Conservation (phyloP, 1,139 yeast genomes). For the Blastobotrys niveus region DNA sequence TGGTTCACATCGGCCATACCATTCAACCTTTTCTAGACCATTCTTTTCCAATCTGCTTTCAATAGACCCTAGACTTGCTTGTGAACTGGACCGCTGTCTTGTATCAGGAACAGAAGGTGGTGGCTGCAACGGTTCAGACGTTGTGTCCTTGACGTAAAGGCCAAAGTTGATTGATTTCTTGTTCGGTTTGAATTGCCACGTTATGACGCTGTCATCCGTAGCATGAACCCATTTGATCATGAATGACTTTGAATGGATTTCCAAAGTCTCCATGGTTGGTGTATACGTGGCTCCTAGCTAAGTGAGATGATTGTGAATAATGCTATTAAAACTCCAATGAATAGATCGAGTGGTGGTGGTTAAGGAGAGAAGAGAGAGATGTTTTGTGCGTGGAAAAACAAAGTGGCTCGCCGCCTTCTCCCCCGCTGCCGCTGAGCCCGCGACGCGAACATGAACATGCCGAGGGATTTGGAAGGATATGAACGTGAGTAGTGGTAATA, state of each 20-base stretch:
- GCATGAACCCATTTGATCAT: slow-evolving; percentile 87
- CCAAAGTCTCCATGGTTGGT: slow-evolving; percentile 79
- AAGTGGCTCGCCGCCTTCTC: too few relatives aligned
- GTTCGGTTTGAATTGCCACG: slow-evolving; percentile 79
- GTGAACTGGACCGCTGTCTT: slow-evolving; percentile 11
- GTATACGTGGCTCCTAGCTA: too few relatives aligned
- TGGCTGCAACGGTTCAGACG: slow-evolving; percentile 8
- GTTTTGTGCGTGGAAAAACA: not conserved
- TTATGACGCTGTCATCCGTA: slow-evolving; percentile 57
- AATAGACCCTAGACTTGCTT: slow-evolving; percentile 17
- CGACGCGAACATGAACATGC: too few relatives aligned
- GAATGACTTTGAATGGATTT: slow-evolving; percentile 82
- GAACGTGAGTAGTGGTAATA: too few relatives aligned
- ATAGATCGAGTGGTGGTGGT: not conserved
- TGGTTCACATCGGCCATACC: slow-evolving; percentile 36
- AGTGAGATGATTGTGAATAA: too few relatives aligned
- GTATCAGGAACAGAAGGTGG: not conserved
- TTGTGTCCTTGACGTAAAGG: slow-evolving; percentile 39
- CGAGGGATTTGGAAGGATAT: too few relatives aligned
- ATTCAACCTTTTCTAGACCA: slow-evolving; percentile 34
- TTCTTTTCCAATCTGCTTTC: slow-evolving; percentile 31
- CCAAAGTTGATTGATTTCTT: slow-evolving; percentile 75
- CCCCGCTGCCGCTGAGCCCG: too few relatives aligned
- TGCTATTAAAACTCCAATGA: too few relatives aligned
- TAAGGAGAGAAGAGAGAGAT: not conserved